Evolutionary conservation across 352 stramenopile species (phyloP).

Genomic region (Globisporangium recalcitrans): DNA sequence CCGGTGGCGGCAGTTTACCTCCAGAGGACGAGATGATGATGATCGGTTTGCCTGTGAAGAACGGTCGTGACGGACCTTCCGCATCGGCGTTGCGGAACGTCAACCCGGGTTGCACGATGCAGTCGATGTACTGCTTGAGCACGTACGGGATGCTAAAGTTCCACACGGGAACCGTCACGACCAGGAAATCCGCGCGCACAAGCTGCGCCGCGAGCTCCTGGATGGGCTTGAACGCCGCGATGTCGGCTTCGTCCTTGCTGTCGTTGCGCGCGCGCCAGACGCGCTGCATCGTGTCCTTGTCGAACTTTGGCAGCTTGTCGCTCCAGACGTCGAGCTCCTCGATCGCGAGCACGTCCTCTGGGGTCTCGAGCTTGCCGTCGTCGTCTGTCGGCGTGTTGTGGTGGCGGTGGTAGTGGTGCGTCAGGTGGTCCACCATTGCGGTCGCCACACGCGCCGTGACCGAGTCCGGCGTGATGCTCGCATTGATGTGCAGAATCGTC

Average conservation of each 20-base stretch:
- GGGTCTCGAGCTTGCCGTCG: slow-evolving; percentile 20
- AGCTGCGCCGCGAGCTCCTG: slow-evolving; percentile 58
- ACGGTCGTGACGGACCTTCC: slow-evolving; percentile 48
- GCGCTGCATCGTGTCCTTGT: slow-evolving; percentile 61
- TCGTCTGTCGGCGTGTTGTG: slow-evolving; percentile 15
- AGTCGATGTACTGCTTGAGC: slow-evolving; percentile 84
- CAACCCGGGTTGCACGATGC: slow-evolving; percentile 62
- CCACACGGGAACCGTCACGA: slow-evolving; percentile 74
- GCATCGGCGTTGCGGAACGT: slow-evolving; percentile 68
- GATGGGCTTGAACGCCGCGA: slow-evolving; percentile 60
- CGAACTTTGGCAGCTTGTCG: slow-evolving; percentile 55
- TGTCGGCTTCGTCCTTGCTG: slow-evolving; percentile 46
- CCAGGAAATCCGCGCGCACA: slow-evolving; percentile 62
- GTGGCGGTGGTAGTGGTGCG: slow-evolving; percentile 67
- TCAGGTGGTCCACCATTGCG: slow-evolving; percentile 64
- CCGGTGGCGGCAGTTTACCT: slow-evolving; percentile 43
- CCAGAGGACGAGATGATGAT: slow-evolving; percentile 77
- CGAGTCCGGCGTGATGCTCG: slow-evolving; percentile 67
- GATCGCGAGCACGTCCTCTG: slow-evolving; percentile 52
- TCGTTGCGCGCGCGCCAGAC: slow-evolving; percentile 66
- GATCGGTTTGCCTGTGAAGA: slow-evolving; percentile 47
- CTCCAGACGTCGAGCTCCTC: slow-evolving; percentile 72
- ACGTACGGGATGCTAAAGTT: slow-evolving; percentile 77
- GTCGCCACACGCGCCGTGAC: slow-evolving; percentile 61
- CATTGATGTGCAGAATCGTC: slow-evolving; percentile 76